Conservation (phyloP, 805 yeast species). For the Hanseniaspora nectarophila region DNA sequence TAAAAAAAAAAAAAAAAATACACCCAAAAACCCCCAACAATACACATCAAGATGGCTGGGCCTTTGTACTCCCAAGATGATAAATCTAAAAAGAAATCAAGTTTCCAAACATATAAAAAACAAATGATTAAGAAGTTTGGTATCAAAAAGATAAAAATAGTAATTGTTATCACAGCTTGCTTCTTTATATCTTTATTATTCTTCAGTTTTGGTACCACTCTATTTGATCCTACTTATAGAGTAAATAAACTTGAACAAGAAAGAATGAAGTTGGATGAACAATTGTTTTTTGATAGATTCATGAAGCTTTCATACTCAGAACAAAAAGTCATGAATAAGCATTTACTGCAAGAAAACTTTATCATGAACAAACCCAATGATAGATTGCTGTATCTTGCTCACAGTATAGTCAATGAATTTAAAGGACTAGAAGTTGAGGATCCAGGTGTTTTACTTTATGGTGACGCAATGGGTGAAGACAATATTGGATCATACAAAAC, state of each 20-base stretch:
- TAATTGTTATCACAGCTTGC: background rate
- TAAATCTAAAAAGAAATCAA: background rate
- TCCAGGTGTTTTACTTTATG: background rate
- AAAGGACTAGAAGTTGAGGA: background rate
- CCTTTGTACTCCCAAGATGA: background rate
- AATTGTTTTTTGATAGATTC: slow-evolving; percentile 1
- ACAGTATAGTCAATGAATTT: slow-evolving; percentile 6
- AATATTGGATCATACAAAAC: background rate
- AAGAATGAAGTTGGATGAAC: background rate
- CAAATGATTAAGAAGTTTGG: background rate
- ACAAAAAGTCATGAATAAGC: background rate
- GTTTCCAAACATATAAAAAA: background rate
- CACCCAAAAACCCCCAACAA: too few relatives aligned
- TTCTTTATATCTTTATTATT: background rate
- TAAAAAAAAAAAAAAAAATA: too few relatives aligned
- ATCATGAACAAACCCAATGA: slow-evolving; percentile 9
- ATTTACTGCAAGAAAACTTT: slow-evolving; percentile 1
- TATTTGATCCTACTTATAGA: background rate
- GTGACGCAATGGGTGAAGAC: background rate
- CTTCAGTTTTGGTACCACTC: background rate
- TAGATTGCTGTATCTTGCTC: background rate
- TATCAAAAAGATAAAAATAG: background rate
- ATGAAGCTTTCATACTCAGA: background rate
- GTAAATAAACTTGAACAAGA: background rate
- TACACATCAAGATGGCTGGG: background rate